Evolutionary conservation across 495 filamentous ascomycete genomes (phyloP).

Genomic region (Penicillium lividum): DNA sequence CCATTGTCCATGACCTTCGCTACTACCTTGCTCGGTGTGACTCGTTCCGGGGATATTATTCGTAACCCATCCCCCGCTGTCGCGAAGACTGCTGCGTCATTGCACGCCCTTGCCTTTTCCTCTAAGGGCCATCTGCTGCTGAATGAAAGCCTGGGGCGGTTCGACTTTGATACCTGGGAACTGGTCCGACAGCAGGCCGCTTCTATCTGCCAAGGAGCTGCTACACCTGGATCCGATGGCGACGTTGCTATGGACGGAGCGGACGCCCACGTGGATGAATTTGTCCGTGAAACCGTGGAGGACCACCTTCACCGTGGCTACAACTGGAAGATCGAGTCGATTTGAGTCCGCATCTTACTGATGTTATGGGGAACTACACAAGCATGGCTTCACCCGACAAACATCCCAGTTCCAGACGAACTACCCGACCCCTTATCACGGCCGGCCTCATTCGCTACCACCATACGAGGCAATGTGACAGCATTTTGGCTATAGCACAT

Average conservation of each 20-base stretch:
- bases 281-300: slow-evolving; percentile 65
- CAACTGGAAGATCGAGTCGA: slow-evolving; percentile 41
- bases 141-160: slow-evolving; percentile 78
- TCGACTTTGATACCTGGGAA: slow-evolving; percentile 77
- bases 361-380: not conserved
- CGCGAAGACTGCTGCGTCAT: slow-evolving; percentile 59
- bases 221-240: slow-evolving; percentile 39
- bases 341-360: slow-evolving; percentile 26
- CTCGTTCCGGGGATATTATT: slow-evolving; percentile 50
- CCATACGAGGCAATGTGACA: slow-evolving; percentile 9
- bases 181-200: slow-evolving; percentile 63
- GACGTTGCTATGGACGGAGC: slow-evolving; percentile 42
- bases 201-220: slow-evolving; percentile 57
- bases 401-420: not conserved
- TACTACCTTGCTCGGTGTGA: slow-evolving; percentile 61
- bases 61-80: slow-evolving; percentile 57
- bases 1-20: slow-evolving; percentile 71
- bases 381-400: not conserved
- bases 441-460: not conserved
- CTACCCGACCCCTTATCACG: not conserved
- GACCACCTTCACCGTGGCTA: slow-evolving; percentile 44
- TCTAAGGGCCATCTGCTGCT: slow-evolving; percentile 72
- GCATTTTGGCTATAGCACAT: slow-evolving; percentile 7
- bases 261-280: slow-evolving; percentile 51
- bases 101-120: slow-evolving; percentile 78